Conservation (phyloP, 331 rosid species). For the Arachis monticola region DNA sequence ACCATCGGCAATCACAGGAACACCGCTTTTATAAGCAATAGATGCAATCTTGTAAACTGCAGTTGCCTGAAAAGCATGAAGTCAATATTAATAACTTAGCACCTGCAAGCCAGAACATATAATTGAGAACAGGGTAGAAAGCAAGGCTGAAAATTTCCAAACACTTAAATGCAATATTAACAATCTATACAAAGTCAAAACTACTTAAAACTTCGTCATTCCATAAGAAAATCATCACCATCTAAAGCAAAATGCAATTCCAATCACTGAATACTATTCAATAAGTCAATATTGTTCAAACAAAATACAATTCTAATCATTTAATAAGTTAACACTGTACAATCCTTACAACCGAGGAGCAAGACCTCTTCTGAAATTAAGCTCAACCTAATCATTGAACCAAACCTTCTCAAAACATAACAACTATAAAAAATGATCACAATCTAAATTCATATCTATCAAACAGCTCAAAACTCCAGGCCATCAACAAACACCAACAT, state of each 20-base stretch:
- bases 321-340: not conserved
- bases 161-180: not conserved
- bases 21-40: conserved; percentile 72
- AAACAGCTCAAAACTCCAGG: not conserved
- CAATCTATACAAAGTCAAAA: not conserved
- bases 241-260: not conserved
- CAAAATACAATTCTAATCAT: no score
- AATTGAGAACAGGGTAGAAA: conserved; percentile 1
- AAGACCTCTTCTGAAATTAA: not conserved
- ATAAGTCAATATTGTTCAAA: no score
- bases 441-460: conserved; percentile 12
- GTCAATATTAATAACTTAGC: conserved; percentile 3
- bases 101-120: not conserved
- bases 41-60: conserved; percentile 94
- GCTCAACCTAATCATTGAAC: not conserved
- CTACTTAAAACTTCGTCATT: not conserved
- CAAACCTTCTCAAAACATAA: not conserved
- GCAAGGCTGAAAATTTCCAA: no score
- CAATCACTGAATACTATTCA: not conserved
- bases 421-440: not conserved
- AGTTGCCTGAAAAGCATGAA: conserved; percentile 66
- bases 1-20: conserved; percentile 97
- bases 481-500: not conserved
- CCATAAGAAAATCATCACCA: conserved; percentile 5
- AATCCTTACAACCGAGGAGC: not conserved